Evolutionary conservation across 78 protist genomes (phyloP).

Genomic region (Paratrimastix pyriformis): DNA sequence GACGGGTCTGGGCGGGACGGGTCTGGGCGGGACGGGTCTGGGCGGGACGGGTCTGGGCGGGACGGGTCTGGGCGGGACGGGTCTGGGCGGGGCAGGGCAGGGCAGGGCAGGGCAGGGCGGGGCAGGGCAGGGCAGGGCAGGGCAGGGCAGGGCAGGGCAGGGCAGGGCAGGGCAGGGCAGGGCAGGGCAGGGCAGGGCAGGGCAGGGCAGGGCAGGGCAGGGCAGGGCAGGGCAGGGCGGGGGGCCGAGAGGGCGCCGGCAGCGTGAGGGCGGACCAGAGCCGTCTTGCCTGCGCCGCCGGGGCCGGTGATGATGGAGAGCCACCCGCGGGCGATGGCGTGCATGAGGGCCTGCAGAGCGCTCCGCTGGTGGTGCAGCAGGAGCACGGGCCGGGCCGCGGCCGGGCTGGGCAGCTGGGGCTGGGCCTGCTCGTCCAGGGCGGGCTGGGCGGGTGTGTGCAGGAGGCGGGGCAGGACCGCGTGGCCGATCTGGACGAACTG

Average conservation of each 20-base stretch:
- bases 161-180: no score
- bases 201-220: no score
- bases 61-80: no score
- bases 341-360: slow-evolving; percentile 37
- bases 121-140: not conserved
- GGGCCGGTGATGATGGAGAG: not conserved
- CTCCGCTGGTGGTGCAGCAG: not conserved
- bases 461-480: not conserved
- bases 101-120: no score
- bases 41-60: no score
- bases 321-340: slow-evolving; percentile 54
- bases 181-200: no score
- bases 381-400: no score
- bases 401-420: not conserved
- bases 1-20: no score
- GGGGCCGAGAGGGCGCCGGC: no score
- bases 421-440: not conserved
- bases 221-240: no score
- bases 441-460: not conserved
- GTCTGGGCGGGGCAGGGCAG: no score
- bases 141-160: not conserved
- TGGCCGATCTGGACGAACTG: slow-evolving; percentile 18
- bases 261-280: slow-evolving; percentile 58
- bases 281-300: slow-evolving; percentile 66
- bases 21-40: no score